phyloP scores from a whole-genome alignment of 306 rosid species.

The Rubus idaeus region DNA sequence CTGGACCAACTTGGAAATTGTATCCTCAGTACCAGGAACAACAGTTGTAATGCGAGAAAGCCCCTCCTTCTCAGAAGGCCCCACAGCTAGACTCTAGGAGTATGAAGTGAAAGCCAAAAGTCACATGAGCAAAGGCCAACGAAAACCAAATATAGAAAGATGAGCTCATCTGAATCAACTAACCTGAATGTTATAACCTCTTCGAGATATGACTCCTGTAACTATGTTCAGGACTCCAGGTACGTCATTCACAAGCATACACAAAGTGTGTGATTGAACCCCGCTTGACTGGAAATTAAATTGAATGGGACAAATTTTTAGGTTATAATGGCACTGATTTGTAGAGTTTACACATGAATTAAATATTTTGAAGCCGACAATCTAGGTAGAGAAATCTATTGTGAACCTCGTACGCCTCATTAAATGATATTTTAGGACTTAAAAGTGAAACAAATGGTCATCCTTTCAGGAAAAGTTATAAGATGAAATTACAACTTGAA shows the following conservation, averaged over 20 bases:
- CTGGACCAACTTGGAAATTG: constrained; percentile 58
- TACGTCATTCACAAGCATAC: constrained; percentile 54
- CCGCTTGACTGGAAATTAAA: constrained; percentile 50
- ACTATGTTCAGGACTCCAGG: constrained; percentile 65
- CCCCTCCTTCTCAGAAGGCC: constrained; percentile 59
- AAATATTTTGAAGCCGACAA: neutral
- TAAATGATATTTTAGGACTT: neutral
- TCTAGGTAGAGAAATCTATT: neutral
- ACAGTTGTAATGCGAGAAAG: constrained; percentile 64
- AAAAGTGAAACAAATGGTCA: neutral
- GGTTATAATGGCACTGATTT: neutral
- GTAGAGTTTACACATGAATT: neutral
- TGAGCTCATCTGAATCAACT: constrained; percentile 15
- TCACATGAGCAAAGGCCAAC: neutral
- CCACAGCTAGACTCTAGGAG: constrained; percentile 59
- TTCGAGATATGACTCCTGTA: constrained; percentile 58
- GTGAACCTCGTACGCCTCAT: neutral
- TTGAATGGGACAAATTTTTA: neutral
- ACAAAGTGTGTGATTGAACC: constrained; percentile 50
- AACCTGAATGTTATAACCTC: constrained; percentile 71
- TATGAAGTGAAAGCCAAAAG: neutral
- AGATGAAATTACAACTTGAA: constrained; percentile 10
- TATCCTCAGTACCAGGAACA: constrained; percentile 56
- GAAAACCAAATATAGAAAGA: constrained; percentile 7
- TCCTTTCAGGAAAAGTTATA: neutral